These are phyloP conservation scores for Daedaleopsis nitida DNA, from an alignment of 768 basidiomycete genomes.

Conservation along the genomic window DNA sequence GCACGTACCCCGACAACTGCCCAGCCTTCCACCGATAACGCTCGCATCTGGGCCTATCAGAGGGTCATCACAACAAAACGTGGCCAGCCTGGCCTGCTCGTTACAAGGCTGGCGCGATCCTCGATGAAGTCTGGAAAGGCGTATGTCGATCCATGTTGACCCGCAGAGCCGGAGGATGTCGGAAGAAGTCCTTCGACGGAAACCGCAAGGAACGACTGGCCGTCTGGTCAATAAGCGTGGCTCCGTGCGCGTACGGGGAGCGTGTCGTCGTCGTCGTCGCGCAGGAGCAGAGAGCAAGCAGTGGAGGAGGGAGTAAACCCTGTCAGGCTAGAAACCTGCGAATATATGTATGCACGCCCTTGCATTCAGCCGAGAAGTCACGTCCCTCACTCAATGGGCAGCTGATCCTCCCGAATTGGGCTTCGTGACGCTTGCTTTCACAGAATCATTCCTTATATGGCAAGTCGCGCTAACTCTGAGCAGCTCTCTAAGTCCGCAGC, in stretches of 20 bases:
- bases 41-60: constrained; percentile 7
- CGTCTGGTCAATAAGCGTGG: not conserved
- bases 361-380: constrained; percentile 4
- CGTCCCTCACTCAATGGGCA: constrained; percentile 2
- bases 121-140: not conserved
- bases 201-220: not conserved
- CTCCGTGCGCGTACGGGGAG: not conserved
- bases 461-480: not conserved
- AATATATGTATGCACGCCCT: constrained; percentile 11
- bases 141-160: constrained; percentile 10
- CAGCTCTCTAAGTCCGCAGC: too few relatives aligned
- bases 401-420: constrained; percentile 14
- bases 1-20: constrained; percentile 17
- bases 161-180: constrained; percentile 5
- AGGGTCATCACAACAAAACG: not conserved
- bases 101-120: not conserved
- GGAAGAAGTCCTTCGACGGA: constrained; percentile 9
- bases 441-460: constrained; percentile 6
- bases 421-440: constrained; percentile 9
- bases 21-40: constrained; percentile 18
- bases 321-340: not conserved
- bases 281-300: not conserved
- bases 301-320: not conserved
- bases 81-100: constrained; percentile 7
- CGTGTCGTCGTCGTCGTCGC: not conserved